Percentiles rank a stretch among this genome's conserved stretches.
Conservation (phyloP, 768 basidiomycete genomes). For the Plicaturopsis crispa region DNA sequence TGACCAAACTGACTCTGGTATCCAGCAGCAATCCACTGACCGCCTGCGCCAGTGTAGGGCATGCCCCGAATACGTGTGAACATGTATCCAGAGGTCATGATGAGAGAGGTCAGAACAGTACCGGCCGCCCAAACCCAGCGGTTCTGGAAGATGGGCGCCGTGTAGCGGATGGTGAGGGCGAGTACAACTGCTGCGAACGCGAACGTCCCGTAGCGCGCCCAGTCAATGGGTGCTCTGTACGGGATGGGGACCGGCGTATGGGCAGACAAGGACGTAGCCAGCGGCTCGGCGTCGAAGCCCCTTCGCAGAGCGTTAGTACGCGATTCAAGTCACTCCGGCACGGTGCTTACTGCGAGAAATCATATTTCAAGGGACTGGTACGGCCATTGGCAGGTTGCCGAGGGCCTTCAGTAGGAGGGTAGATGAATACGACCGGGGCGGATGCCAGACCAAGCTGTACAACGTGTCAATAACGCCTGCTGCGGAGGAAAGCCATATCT, state of each 20-base stretch:
- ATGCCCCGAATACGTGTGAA: constrained; percentile 85
- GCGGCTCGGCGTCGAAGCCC: constrained; percentile 72
- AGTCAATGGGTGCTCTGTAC: constrained; percentile 74
- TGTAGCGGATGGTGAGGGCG: constrained; percentile 47
- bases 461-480: neutral
- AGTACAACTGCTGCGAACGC: constrained; percentile 38
- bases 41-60: constrained; percentile 59
- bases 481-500: neutral
- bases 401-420: constrained; percentile 66
- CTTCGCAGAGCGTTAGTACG: constrained; percentile 38
- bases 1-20: constrained; percentile 89
- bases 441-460: constrained; percentile 73
- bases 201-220: constrained; percentile 45
- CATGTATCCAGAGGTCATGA: constrained; percentile 95
- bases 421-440: constrained; percentile 79
- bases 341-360: constrained; percentile 64
- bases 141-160: constrained; percentile 56
- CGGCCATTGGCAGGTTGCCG: constrained; percentile 52
- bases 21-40: constrained; percentile 80
- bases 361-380: constrained; percentile 56
- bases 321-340: neutral
- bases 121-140: constrained; percentile 77
- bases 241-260: constrained; percentile 79
- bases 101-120: constrained; percentile 52
- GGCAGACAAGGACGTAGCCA: constrained; percentile 67